Evolutionary conservation across 257 asterid species (phyloP).

Genomic region (Nicotiana attenuata): DNA sequence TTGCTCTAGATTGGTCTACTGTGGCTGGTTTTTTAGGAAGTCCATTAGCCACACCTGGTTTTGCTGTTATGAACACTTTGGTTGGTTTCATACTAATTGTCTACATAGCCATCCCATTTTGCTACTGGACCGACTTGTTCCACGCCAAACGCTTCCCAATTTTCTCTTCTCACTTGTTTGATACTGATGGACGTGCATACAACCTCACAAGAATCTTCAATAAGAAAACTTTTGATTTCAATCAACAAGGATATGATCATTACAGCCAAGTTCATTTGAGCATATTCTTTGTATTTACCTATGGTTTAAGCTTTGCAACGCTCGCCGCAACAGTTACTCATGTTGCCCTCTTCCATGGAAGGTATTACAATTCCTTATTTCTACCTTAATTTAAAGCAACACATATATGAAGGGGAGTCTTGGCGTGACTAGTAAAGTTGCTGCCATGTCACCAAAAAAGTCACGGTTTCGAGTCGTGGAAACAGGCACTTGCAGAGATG

Average conservation of each 20-base stretch:
- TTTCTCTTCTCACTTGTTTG: conserved; percentile 53
- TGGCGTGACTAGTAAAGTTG: no score
- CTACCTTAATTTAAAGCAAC: neutral
- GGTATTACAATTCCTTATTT: conserved; percentile 26
- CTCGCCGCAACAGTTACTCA: conserved; percentile 62
- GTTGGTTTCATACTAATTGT: conserved; percentile 45
- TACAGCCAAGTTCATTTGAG: conserved; percentile 59
- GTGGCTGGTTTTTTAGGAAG: conserved; percentile 58
- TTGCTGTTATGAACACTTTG: conserved; percentile 53
- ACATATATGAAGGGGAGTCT: neutral
- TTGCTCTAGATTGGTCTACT: conserved; percentile 61
- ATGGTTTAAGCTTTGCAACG: conserved; percentile 54
- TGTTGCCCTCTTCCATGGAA: conserved; percentile 59
- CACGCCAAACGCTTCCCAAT: conserved; percentile 50
- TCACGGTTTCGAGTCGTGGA: no score
- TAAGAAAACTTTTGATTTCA: conserved; percentile 35
- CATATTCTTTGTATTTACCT: conserved; percentile 38
- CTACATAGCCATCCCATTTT: conserved; percentile 39
- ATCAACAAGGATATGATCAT: conserved; percentile 38
- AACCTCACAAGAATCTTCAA: conserved; percentile 37
- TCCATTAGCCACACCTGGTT: conserved; percentile 68
- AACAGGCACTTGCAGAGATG: no score
- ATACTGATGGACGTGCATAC: conserved; percentile 41
- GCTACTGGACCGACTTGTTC: conserved; percentile 51
- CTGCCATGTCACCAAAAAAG: no score